Evolutionary conservation across 257 asterid genomes (phyloP), one percentile per base, ranked within the genome.

Genomic region (Thymus mandschuricus): DNA sequence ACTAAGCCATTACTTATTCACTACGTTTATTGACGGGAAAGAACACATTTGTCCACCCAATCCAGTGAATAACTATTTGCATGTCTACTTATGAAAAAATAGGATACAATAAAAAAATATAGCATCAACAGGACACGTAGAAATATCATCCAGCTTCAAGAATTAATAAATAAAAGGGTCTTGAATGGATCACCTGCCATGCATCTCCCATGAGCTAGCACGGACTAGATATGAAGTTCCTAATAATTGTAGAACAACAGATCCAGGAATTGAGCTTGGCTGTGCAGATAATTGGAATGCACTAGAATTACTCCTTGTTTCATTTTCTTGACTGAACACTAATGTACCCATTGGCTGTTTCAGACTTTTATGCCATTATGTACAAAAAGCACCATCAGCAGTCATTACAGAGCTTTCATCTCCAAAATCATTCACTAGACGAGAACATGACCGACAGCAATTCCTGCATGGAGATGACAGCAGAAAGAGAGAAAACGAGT

Each of bases 151-250:
- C 45, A 69, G 31, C 68, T 52, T 76, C 73, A 61, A 69, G 45
- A 34, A 66, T 70, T 15, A 71, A 79, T 56, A 60, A 66, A 62
- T 11, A 21, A 38, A 76, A 61, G 27, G 64, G 67, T 56, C 48
- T 64, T 66, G 60, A 59, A 60, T 51, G 66, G 60, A 67, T 85
- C 81, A 93, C 98, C 98, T 89, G 80, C 97, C 99, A 78, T 91
- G 92, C 82, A 84, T 79, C 89, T 94, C 99, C 99, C 99, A 94
- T 41, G 97, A 82, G 84, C 89, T 83, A 71, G 97, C 96, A 60
- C 95, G 98, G 45, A 86, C 89, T 89, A 94, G 79, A 77, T 88
- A 89, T 46, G 97, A 88, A 67, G 98, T 87, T 64, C 98, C 98
- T 80, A 87, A 72, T 66, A 94, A 80, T 68, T 91, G 99, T 80